Base-by-base conservation (phyloP, 371 early-diverging fungal species). In the Mortierella sp. region DNA sequence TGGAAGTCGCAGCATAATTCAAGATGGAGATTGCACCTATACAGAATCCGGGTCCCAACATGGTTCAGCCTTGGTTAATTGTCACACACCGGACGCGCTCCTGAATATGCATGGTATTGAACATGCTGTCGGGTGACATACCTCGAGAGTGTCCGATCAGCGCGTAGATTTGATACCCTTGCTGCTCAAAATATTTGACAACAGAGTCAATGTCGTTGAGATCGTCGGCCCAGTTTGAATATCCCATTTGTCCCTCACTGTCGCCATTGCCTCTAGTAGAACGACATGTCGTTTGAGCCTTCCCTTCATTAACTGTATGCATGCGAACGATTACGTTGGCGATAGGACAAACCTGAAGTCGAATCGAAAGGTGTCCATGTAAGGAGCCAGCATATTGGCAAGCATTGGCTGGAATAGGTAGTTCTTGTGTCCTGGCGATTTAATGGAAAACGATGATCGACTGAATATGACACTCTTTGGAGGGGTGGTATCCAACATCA, bases 101-200 rank as follows among this genome's bases (percentile, higher is more conserved):
- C n/a, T n/a, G n/a, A n/a, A n/a, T n/a, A n/a, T n/a, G n/a, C n/a
- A n/a, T n/a, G n/a, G n/a, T n/a, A n/a, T n/a, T n/a, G n/a, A n/a
- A n/a, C n/a, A n/a, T n/a, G n/a, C n/a, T n/a, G n/a, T n/a, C n/a
- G n/a, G n/a, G n/a, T n/a, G 45, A 55, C 54, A 39, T 57, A 48
- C 71, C 71, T 44, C 65, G 46, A 28, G 71, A 71, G 40, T 71
- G 71, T 9, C 64, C 71, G 31, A 89, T 80, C 6, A 85, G 46
- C 3, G 85, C 84, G 55, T 78, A 88, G 19, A 88, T 81, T 24
- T 84, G 70, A 60, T 88, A 89, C 1, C 87, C 86, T 45, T 82
- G 63, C 1, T 57, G 71, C 60, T 83, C 84, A 73, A 88, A 85
- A 57, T 88, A 74, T 3, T 67, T 54, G 14, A 85, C 78, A 0